These are phyloP conservation scores for Amaranthus palmeri DNA, from an alignment of 148 eudicot species.

Conservation along the genomic window DNA sequence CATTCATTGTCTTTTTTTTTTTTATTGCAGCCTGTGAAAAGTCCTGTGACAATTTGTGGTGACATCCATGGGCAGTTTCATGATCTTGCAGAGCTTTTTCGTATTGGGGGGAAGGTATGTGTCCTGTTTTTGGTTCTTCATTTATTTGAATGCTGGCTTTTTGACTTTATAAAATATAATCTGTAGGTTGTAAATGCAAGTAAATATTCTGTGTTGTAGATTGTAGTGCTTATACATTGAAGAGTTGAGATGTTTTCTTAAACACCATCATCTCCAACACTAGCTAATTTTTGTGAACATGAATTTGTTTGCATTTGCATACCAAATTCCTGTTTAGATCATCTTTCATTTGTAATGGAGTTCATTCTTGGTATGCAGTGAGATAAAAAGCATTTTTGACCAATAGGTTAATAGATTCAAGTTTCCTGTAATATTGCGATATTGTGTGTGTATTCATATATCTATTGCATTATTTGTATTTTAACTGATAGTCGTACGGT, in stretches of 20 bases:
- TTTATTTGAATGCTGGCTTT: slow-evolving; percentile 4
- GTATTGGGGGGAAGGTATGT: slow-evolving; percentile 90
- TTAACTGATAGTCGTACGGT: slow-evolving; percentile 1
- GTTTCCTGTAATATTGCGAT: no score
- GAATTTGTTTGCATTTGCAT: no score
- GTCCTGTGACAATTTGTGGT: slow-evolving; percentile 97
- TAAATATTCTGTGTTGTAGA: background rate
- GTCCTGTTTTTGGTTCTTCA: background rate
- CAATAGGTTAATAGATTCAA: no score
- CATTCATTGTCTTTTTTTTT: background rate
- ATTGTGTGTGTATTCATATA: background rate
- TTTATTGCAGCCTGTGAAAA: slow-evolving; percentile 80
- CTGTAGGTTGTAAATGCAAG: background rate
- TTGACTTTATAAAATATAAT: background rate
- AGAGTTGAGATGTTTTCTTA: no score
- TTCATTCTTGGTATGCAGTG: no score
- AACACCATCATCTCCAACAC: no score
- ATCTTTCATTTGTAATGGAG: no score
- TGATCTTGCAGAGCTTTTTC: slow-evolving; percentile 95
- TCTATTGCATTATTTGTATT: background rate
- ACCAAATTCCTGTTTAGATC: no score
- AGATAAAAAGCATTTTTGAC: no score
- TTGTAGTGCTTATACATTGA: background rate
- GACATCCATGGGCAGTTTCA: slow-evolving; percentile 99
- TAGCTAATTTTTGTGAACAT: no score